A percentile compares a stretch with the other conserved stretches of the same genome.
Evolutionary conservation across 192 early-diverging fungal species (phyloP).

Genomic region (Coemansia sp.): DNA sequence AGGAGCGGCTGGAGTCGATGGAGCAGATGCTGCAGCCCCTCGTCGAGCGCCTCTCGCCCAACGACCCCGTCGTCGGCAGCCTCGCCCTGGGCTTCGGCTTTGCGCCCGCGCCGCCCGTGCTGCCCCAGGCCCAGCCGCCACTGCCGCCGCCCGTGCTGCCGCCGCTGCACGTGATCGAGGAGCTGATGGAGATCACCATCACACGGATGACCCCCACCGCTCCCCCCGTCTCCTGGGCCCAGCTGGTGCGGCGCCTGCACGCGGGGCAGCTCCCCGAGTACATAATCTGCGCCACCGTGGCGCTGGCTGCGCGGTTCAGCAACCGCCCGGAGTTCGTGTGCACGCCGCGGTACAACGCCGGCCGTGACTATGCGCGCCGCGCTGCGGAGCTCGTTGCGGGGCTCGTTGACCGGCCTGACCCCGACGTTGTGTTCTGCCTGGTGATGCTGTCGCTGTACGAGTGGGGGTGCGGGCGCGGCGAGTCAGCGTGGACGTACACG

Average conservation of each 20-base stretch:
- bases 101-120: conserved; percentile 32
- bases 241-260: conserved; percentile 36
- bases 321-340: conserved; percentile 47
- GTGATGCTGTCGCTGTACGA: conserved; percentile 52
- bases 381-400: conserved; percentile 47
- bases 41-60: conserved; percentile 51
- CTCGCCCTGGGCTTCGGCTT: conserved; percentile 41
- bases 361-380: conserved; percentile 48
- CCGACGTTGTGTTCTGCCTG: conserved; percentile 47
- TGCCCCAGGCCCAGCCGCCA: conserved; percentile 3
- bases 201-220: conserved; percentile 36
- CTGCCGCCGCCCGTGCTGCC: conserved; percentile 25
- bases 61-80: conserved; percentile 41
- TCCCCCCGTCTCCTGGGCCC: conserved; percentile 37
- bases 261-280: conserved; percentile 47
- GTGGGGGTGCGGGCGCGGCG: conserved; percentile 55
- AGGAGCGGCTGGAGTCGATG: conserved; percentile 52
- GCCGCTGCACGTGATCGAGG: conserved; percentile 39
- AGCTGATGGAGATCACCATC: conserved; percentile 48
- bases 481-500: conserved; percentile 54
- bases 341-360: conserved; percentile 48
- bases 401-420: conserved; percentile 49
- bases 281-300: conserved; percentile 38
- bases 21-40: conserved; percentile 57
- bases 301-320: conserved; percentile 46